Conservation (phyloP, 306 rosid genomes). For the Citrullus colocynthis region DNA sequence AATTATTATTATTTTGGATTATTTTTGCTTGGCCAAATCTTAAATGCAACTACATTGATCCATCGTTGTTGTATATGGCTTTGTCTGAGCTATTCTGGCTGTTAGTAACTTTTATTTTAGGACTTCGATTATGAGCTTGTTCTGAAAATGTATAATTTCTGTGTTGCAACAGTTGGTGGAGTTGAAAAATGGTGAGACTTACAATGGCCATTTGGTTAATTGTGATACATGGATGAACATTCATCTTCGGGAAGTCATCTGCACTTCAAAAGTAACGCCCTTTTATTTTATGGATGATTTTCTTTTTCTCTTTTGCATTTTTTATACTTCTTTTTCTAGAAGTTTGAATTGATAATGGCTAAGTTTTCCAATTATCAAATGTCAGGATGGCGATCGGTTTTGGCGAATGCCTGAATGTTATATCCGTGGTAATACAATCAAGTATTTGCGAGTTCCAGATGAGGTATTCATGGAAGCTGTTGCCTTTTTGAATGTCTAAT, state of each 20-base stretch:
- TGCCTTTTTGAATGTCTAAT: not conserved
- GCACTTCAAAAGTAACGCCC: slow-evolving; percentile 71
- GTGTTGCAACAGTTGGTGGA: slow-evolving; percentile 70
- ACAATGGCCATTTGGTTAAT: slow-evolving; percentile 95
- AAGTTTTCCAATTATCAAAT: not conserved
- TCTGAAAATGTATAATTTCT: not conserved
- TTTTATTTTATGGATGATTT: not conserved
- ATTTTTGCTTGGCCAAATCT: no score
- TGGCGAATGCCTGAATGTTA: slow-evolving; percentile 99
- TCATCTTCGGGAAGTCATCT: slow-evolving; percentile 96
- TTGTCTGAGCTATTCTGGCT: slow-evolving; percentile 3
- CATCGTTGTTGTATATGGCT: not conserved
- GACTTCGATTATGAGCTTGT: not conserved
- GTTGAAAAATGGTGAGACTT: slow-evolving; percentile 93
- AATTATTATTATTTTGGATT: not conserved
- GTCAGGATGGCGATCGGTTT: slow-evolving; percentile 95
- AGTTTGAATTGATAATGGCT: not conserved
- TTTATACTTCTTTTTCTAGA: not conserved
- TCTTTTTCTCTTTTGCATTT: not conserved
- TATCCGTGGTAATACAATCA: slow-evolving; percentile 89
- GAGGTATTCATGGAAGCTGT: slow-evolving; percentile 40
- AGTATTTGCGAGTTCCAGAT: slow-evolving; percentile 96
- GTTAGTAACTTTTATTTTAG: not conserved
- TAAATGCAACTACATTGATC: not conserved
- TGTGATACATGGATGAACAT: slow-evolving; percentile 99